These are phyloP conservation scores for Quercus bicolor DNA, from an alignment of 306 rosid genomes.

Conservation along the genomic window DNA sequence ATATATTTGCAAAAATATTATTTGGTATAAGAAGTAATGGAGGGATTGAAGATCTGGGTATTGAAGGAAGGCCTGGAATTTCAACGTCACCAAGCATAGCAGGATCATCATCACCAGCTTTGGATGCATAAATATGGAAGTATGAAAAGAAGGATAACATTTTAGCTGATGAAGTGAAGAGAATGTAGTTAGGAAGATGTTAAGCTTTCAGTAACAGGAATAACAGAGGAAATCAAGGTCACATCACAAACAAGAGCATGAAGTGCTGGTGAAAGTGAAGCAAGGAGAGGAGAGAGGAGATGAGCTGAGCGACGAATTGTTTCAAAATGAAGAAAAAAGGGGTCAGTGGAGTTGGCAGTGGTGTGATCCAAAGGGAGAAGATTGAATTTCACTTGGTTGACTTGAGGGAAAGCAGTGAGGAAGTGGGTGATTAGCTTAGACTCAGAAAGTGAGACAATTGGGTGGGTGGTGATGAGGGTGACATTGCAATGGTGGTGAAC, in stretches of 20 bases:
- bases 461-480: conserved; percentile 44
- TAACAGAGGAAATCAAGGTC: conserved; percentile 31
- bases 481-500: conserved; percentile 30
- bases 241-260: conserved; percentile 46
- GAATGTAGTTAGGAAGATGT: conserved; percentile 32
- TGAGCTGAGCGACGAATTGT: conserved; percentile 38
- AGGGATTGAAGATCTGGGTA: conserved; percentile 48
- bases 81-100: not conserved
- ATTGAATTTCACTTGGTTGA: conserved; percentile 9
- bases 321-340: conserved; percentile 35
- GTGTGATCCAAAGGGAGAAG: conserved; percentile 21
- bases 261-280: conserved; percentile 43
- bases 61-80: conserved; percentile 34
- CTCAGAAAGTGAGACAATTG: conserved; percentile 47
- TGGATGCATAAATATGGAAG: conserved; percentile 15
- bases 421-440: conserved; percentile 41
- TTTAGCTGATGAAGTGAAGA: conserved; percentile 42
- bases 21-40: conserved; percentile 21
- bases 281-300: conserved; percentile 40
- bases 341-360: conserved; percentile 30
- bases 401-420: conserved; percentile 38
- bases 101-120: not conserved
- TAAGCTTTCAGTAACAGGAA: conserved; percentile 17
- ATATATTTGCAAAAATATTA: conserved; percentile 3
- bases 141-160: conserved; percentile 40